These are phyloP conservation scores for Colletotrichum kahawae DNA, from an alignment of 2,329 filamentous ascomycete genomes.

Conservation along the genomic window DNA sequence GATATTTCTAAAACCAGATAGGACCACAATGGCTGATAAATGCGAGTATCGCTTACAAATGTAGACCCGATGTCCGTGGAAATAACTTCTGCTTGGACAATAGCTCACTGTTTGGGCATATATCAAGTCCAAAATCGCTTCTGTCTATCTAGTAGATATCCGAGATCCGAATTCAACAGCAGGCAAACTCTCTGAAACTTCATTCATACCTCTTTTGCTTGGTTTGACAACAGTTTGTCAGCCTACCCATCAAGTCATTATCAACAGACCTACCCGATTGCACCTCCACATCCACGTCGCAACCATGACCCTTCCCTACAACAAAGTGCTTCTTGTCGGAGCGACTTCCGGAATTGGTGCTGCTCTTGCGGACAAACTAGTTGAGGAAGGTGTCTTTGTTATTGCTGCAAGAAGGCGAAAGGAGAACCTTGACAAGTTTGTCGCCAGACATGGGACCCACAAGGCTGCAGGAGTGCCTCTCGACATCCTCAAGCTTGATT, in stretches of 20 bases:
- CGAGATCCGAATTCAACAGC: neutral
- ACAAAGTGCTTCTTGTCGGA: conserved; percentile 56
- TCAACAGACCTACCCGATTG: neutral
- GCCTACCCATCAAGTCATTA: neutral
- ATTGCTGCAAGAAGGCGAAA: conserved; percentile 52
- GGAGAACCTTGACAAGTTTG: conserved; percentile 54
- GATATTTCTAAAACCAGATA: neutral
- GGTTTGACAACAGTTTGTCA: neutral
- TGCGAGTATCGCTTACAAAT: neutral
- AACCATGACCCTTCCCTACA: conserved; percentile 58
- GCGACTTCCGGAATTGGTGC: conserved; percentile 33
- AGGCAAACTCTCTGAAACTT: neutral
- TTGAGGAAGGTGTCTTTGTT: conserved; percentile 47
- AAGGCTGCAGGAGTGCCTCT: conserved; percentile 34
- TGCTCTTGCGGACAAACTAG: conserved; percentile 40
- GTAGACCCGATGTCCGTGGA: neutral
- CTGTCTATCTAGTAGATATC: rapidly evolving
- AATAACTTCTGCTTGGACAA: neutral
- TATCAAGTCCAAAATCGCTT: neutral
- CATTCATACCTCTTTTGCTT: neutral
- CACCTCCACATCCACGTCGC: neutral
- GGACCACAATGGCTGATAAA: neutral
- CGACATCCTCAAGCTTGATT: neutral
- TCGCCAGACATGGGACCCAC: conserved; percentile 44
- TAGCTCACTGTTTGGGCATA: neutral